phyloP scores from a whole-genome alignment of 345 rosid genomes.

The Aquilaria yunnanensis region DNA sequence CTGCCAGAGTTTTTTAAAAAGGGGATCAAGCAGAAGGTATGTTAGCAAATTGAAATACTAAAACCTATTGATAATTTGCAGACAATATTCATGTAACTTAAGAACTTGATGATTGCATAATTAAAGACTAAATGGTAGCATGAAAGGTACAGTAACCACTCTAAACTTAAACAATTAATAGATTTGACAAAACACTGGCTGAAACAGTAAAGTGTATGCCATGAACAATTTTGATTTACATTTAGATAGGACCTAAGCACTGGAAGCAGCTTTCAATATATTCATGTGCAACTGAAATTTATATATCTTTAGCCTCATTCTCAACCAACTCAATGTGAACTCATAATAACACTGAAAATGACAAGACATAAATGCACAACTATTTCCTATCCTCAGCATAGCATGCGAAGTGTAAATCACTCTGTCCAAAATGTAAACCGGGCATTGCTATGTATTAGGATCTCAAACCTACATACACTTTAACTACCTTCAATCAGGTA shows the following conservation, averaged over 20 bases:
- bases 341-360: too few species aligned
- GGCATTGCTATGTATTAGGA: too few species aligned
- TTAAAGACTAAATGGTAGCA: not conserved
- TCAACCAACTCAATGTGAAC: too few species aligned
- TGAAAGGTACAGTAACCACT: not conserved
- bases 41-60: not conserved
- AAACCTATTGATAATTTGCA: not conserved
- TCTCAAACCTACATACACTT: too few species aligned
- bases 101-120: not conserved
- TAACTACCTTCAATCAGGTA: too few species aligned
- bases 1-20: conserved; percentile 24
- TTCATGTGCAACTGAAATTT: too few species aligned
- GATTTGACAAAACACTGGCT: not conserved
- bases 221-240: not conserved
- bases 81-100: not conserved
- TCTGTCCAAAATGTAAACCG: too few species aligned
- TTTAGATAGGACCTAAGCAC: not conserved
- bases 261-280: not conserved
- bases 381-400: too few species aligned
- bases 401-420: too few species aligned
- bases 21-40: not conserved
- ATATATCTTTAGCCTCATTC: too few species aligned
- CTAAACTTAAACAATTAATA: not conserved
- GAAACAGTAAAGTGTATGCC: too few species aligned
- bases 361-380: too few species aligned